Conservation (phyloP, 2,329 filamentous ascomycete genomes). For the Paecilomyces sp. region DNA sequence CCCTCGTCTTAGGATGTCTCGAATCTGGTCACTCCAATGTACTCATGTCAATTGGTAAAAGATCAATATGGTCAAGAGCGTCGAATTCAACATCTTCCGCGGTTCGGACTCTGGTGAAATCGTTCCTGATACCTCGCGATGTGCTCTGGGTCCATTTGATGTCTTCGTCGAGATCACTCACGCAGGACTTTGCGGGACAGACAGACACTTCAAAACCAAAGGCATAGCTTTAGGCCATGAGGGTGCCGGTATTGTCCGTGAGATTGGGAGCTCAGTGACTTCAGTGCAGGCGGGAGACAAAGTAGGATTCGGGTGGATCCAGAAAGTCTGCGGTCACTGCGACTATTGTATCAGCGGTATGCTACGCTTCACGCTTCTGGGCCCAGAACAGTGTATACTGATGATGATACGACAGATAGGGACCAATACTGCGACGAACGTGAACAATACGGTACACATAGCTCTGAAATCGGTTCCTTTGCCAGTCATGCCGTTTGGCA, state of each 20-base stretch:
- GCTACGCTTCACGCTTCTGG: not conserved
- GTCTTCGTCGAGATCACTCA: conserved; percentile 15
- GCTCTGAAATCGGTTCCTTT: conserved; percentile 27
- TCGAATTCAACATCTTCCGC: conserved; percentile 10
- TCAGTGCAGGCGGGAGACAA: conserved; percentile 39
- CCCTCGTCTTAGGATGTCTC: not conserved
- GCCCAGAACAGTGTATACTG: not conserved
- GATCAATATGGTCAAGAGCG: conserved; percentile 1
- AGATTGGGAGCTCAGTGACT: conserved; percentile 39
- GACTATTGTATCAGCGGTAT: conserved; percentile 23
- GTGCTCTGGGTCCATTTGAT: conserved; percentile 6
- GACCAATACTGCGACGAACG: conserved; percentile 26
- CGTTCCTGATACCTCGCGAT: not conserved
- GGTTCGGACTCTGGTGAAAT: conserved; percentile 9
- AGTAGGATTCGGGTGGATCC: conserved; percentile 30
- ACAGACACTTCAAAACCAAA: conserved; percentile 11
- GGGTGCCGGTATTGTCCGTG: conserved; percentile 46
- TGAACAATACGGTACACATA: conserved; percentile 22
- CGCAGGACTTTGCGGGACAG: conserved; percentile 16
- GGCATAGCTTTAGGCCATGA: conserved; percentile 44
- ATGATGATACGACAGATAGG: conserved; percentile 10
- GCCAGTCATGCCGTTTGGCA: conserved; percentile 24
- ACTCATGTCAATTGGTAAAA: not conserved
- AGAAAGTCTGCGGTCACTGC: conserved; percentile 27
- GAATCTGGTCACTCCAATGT: not conserved